A percentile compares a stretch with the other conserved stretches of the same genome.
These are phyloP conservation scores for Rutidosis leptorrhynchoides DNA, from an alignment of 129 eudicot species.

Conservation along the genomic window DNA sequence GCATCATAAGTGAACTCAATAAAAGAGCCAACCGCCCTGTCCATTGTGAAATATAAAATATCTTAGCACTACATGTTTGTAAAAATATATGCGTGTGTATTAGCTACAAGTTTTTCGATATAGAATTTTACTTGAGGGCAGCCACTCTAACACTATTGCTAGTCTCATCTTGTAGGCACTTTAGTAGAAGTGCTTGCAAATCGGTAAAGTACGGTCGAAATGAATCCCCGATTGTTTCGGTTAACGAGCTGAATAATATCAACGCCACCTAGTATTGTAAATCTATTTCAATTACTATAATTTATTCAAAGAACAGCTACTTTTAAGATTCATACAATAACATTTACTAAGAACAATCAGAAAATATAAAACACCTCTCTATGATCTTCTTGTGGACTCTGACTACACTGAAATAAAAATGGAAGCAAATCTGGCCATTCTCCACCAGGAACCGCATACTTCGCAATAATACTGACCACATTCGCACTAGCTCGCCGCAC, in stretches of 20 bases:
- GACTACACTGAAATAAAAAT: constrained; percentile 94
- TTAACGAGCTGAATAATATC: constrained; percentile 92
- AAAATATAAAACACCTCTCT: constrained; percentile 59
- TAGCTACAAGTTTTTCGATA: constrained; percentile 3
- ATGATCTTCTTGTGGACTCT: constrained; percentile 93
- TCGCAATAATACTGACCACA: constrained; percentile 91
- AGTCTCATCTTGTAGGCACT: constrained; percentile 90
- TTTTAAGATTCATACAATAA: neutral
- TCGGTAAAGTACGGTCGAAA: constrained; percentile 91
- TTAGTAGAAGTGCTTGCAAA: constrained; percentile 76
- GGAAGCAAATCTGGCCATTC: constrained; percentile 98
- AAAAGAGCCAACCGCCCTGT: constrained; percentile 98
- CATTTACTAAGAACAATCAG: neutral
- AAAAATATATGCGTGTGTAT: neutral
- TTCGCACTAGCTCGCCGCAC: constrained; percentile 98
- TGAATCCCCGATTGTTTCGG: constrained; percentile 89
- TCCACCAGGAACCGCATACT: constrained; percentile 93
- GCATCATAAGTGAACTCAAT: constrained; percentile 91
- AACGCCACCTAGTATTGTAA: constrained; percentile 70
- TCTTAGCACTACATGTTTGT: constrained; percentile 13
- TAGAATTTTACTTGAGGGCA: constrained; percentile 73
- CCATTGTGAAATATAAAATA: neutral
- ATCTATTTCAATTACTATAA: constrained; percentile 10
- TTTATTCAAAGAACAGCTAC: no score
- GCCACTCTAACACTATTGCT: constrained; percentile 87